Evolutionary conservation across 176 grass and related monocot genomes (phyloP), one percentile per base, ranked within the genome.

Genomic region (Triticum turgidum): DNA sequence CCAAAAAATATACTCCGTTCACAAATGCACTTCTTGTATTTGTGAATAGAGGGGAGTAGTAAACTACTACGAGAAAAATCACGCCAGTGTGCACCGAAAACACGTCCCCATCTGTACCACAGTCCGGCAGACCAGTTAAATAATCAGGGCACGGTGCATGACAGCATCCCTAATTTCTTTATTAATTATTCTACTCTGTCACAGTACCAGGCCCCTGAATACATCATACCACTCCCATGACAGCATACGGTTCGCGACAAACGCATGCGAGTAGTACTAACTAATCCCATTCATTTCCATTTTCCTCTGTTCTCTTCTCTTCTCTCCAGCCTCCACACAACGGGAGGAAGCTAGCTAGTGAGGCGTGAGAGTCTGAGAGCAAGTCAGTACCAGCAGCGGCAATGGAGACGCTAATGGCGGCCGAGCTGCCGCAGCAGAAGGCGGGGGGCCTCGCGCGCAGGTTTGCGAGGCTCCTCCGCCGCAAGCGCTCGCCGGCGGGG

Each of bases 391-490:
- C 37, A 68, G 22, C 15, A 12, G n/a, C 44, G 14, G 32, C 75
- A 88, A 91, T 91, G 86, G 89, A 91, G 77, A 91, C 39, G 86
- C n/a, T 52, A 84, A 41, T 69, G 44, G 62, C 82, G 70, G 51
- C 63, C 39, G 30, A 20, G 51, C 47, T 25, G 63, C 82, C 77
- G 70, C 77, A 85, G 77, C 86, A 62, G 70, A 94, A 89, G 86
- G 25, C 86, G 4, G 77, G 79, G n/a, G 73, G 68, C 14, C 34
- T 99, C 5, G 66, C 59, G 12, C 87, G 88, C 75, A 81, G 87
- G 45, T 59, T 94, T n/a, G 85, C 67, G 27, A 94, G 90, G 80
- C 84, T 96, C 51, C 85, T 94, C 38, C 89, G 89, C 56, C 88
- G 91, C n/a, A 86, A 89, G 66, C 82, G 92, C 33, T 29, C 88